Evolutionary conservation across 75 land plant species (phyloP).

Genomic region (Pseudotsuga menziesii): DNA sequence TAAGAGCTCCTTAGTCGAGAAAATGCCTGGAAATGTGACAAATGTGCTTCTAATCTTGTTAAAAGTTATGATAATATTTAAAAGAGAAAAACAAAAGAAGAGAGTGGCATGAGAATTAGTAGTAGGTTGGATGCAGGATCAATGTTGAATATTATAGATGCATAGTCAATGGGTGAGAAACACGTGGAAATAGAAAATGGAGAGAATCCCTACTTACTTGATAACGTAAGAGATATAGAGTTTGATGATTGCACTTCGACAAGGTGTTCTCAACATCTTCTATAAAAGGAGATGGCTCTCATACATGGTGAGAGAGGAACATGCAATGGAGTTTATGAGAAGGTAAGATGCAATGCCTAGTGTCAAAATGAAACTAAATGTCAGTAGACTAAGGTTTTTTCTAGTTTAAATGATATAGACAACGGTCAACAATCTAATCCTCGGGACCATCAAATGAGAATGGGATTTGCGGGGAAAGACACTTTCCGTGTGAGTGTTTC

Average conservation of each 20-base stretch:
- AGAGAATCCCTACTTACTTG: neutral
- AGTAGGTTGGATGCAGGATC: neutral
- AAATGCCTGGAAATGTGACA: too few relatives aligned
- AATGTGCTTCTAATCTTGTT: too few relatives aligned
- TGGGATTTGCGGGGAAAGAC: neutral
- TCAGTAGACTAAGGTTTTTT: neutral
- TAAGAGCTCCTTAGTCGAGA: too few relatives aligned
- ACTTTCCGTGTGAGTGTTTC: neutral
- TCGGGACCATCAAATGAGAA: neutral
- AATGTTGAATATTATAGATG: neutral
- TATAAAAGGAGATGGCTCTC: neutral
- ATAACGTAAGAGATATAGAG: too few relatives aligned
- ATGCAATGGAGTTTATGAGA: neutral
- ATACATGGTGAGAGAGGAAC: neutral
- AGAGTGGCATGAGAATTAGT: neutral
- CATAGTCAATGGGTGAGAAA: neutral
- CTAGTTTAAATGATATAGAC: neutral
- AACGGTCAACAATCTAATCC: neutral
- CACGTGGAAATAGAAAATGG: neutral
- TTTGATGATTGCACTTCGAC: too few relatives aligned
- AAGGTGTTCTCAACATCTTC: neutral
- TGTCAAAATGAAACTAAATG: neutral
- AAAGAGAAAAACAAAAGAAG: neutral
- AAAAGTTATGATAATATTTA: neutral
- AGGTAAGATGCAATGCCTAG: neutral